Evolutionary conservation across 768 basidiomycete genomes (phyloP), one percentile per base, ranked within the genome.

Genomic region (Leucosporidium creatinivorum): DNA sequence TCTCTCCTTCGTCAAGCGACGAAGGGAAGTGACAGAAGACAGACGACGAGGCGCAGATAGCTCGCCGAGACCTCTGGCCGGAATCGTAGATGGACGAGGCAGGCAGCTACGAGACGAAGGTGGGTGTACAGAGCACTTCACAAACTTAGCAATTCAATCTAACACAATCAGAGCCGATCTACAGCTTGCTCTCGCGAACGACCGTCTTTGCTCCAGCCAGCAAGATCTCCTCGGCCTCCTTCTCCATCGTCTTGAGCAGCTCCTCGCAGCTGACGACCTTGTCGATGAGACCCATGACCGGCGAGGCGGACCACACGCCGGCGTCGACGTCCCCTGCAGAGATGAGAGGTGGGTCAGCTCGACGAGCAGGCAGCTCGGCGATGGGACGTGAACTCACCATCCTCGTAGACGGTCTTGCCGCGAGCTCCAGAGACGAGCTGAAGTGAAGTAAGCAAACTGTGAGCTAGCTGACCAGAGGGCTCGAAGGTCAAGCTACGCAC

Each of bases 211-310:
- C 67, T 4, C 56, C 51, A 9, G 56, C 48, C 17, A 69, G 10
- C 36, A 72, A 18, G 30, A 66, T 50, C 60, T 66, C 84, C 77
- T 88, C 87, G 0, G 86, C 86, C 75, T 91, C 91, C 60, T 76
- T 80, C 80, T 91, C 93, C 55, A 94, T 83, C 71, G 83, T 80
- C 23, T 76, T 73, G 62, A 94, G 68, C 36, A 96, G 79, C 61
- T 82, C 87, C 65, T 86, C 81, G 79, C 91, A 93, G 1, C 87
- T 88, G 19, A 89, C 89, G 52, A 89, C 85, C 76, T 94, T 91
- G 49, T 88, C 81, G 75, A 94, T 91, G 67, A 81, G 69, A 0
- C 80, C 80, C 51, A 80, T 70, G 25, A 77, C 65, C 36, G 62
- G 59, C 1, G 63, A 69, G 12, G 59, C 59, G 28, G 50, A 83